Evolutionary conservation across 805 yeast species (phyloP), one percentile per base, ranked within the genome.

Genomic region (Zygotorulaspora chibaensis): DNA sequence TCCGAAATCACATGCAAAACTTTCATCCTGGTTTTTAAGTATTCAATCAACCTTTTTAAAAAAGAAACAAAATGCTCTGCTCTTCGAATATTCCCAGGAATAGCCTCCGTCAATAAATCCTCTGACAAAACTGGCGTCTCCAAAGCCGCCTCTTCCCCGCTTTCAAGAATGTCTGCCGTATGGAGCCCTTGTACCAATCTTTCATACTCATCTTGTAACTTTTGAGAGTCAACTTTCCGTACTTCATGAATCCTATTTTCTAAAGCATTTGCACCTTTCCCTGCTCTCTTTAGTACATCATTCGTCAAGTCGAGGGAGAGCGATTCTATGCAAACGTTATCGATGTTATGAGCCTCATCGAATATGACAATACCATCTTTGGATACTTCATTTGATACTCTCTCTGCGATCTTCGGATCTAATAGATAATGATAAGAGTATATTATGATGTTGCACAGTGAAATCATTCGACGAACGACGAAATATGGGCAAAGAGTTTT

Each of bases 301-400:
- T 89, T 96, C 0, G 97, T 93, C 52, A 93, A 70, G 62, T 93
- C 98, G 40, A 93, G 75, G 5, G 96, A 87, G 35, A 93, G 67
- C 0, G 98, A 87, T 66, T 93, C 99, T 47, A 93, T 93, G 71
- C 99, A 93, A 46, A 93, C 99, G 73, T 93, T 93, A 74, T 93
- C 99, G 46, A 93, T 93, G 68, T 93, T 93, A 66, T 93, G 99
- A 39, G 99, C 99, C 70, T 93, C 99, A 69, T 93, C 99, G 62
- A 93, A 93, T 33, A 93, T 95, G 51, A 93, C 85, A 48, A 93
- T 93, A 44, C 95, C 79, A 60, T 93, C 98, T 55, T 89, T 87
- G 15, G 96, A 86, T 41, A 93, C 76, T 61, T 93, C 98, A 52
- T 76, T 80, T 4, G 97, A 89, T 16, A 93, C 99, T 50, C 99